These are phyloP conservation scores for Triticum dicoccoides DNA, from an alignment of 176 grass and related monocot species.

Conservation along the genomic window DNA sequence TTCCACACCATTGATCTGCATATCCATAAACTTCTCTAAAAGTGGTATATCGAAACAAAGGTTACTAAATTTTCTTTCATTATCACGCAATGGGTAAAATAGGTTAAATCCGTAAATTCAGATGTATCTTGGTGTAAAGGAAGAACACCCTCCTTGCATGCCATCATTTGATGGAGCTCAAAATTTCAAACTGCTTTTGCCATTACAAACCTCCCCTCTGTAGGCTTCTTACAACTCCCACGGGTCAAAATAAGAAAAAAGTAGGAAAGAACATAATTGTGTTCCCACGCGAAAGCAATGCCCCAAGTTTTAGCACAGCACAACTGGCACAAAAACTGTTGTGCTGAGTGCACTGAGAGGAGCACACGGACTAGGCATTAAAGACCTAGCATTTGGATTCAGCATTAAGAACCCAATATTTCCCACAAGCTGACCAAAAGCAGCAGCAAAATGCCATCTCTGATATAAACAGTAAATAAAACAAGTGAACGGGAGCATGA, in stretches of 20 bases:
- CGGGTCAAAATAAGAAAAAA: background rate
- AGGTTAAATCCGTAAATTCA: background rate
- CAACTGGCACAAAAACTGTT: background rate
- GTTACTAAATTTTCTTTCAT: background rate
- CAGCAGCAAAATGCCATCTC: background rate
- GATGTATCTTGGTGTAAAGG: background rate
- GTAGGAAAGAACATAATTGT: background rate
- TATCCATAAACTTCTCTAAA: background rate
- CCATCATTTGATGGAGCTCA: background rate
- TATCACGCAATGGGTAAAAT: background rate
- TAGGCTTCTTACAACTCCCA: background rate
- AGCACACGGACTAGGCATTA: background rate
- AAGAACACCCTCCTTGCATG: background rate
- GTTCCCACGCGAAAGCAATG: background rate
- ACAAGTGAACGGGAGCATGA: background rate
- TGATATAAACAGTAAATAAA: slow-evolving; percentile 3
- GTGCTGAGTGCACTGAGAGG: background rate
- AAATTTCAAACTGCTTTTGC: background rate
- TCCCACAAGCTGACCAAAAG: background rate
- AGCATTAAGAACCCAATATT: background rate
- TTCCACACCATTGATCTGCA: background rate
- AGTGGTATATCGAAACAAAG: background rate
- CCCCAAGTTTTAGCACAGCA: background rate
- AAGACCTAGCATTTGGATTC: background rate
- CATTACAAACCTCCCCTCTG: background rate